phyloP scores from a whole-genome alignment of 2,329 filamentous ascomycete genomes.

The Penicillium sp. region DNA sequence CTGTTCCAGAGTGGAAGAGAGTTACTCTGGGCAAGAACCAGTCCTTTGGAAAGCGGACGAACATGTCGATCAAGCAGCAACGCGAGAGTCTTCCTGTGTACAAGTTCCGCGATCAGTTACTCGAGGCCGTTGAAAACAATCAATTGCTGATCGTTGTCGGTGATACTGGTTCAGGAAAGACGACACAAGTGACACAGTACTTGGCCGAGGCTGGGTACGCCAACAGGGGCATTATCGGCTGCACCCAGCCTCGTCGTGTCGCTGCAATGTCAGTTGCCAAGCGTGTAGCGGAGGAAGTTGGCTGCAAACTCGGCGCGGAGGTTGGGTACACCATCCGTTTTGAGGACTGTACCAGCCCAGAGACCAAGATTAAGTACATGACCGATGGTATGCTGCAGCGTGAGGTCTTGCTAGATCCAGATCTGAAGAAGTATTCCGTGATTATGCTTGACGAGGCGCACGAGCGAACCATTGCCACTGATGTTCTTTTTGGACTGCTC shows the following conservation, averaged over 20 bases:
- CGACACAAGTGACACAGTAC: slow-evolving; percentile 94
- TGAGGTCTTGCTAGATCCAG: slow-evolving; percentile 90
- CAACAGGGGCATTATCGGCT: slow-evolving; percentile 87
- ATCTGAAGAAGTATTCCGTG: slow-evolving; percentile 86
- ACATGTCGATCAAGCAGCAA: slow-evolving; percentile 93
- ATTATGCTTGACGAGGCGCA: slow-evolving; percentile 99
- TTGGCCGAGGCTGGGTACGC: slow-evolving; percentile 90
- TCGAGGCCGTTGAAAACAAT: slow-evolving; percentile 84
- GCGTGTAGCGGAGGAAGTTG: slow-evolving; percentile 94
- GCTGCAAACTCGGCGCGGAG: slow-evolving; percentile 85
- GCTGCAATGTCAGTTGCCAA: slow-evolving; percentile 98
- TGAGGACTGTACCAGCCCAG: slow-evolving; percentile 86
- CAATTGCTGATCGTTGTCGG: slow-evolving; percentile 95
- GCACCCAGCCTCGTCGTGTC: slow-evolving; percentile 94
- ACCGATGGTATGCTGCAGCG: slow-evolving; percentile 97
- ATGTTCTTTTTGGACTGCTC: slow-evolving; percentile 89
- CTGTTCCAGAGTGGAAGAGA: slow-evolving; percentile 90
- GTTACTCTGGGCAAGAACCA: slow-evolving; percentile 79
- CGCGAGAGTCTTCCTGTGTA: slow-evolving; percentile 87
- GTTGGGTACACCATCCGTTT: slow-evolving; percentile 98
- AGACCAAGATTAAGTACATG: slow-evolving; percentile 98
- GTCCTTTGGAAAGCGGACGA: slow-evolving; percentile 82
- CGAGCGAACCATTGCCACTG: slow-evolving; percentile 94
- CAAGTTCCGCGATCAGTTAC: slow-evolving; percentile 83
- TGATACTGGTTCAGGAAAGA: slow-evolving; percentile 97